Percentiles rank a stretch among this genome's conserved stretches.
These are phyloP conservation scores for Hyaloscypha bicolor DNA, from an alignment of 495 filamentous ascomycete species.

Conservation along the genomic window DNA sequence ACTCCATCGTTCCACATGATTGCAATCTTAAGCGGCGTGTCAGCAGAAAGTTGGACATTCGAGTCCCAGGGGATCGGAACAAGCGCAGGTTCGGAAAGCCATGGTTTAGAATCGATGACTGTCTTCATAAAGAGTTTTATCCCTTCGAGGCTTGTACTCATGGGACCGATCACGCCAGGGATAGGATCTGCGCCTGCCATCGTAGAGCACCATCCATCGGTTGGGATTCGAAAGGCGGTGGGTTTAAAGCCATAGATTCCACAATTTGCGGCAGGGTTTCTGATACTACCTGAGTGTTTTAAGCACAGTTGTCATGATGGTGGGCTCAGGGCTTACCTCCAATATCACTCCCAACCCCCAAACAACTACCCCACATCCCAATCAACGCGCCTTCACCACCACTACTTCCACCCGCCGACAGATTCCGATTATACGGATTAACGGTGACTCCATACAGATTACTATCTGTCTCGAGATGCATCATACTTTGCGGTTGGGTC, in stretches of 20 bases:
- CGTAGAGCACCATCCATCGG: conserved; percentile 38
- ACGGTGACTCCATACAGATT: conserved; percentile 43
- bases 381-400: conserved; percentile 62
- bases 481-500: conserved; percentile 37
- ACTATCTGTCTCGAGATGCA: conserved; percentile 32
- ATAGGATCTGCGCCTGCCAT: conserved; percentile 35
- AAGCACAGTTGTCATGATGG: neutral
- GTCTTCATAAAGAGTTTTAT: conserved; percentile 45
- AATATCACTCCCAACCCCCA: conserved; percentile 62
- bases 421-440: conserved; percentile 50
- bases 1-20: conserved; percentile 57
- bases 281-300: conserved; percentile 26
- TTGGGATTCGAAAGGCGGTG: conserved; percentile 47
- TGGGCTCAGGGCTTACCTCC: conserved; percentile 51
- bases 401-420: conserved; percentile 60
- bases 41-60: neutral
- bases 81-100: conserved; percentile 41
- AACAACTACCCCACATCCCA: conserved; percentile 54
- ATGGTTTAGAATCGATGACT: conserved; percentile 39
- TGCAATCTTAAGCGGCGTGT: conserved; percentile 44
- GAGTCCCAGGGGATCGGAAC: conserved; percentile 39
- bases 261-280: conserved; percentile 56
- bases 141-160: conserved; percentile 42
- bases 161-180: conserved; percentile 45
- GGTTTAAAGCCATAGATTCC: conserved; percentile 62